Conservation (phyloP, 257 asterid genomes). For the Orobanche coerulescens region DNA sequence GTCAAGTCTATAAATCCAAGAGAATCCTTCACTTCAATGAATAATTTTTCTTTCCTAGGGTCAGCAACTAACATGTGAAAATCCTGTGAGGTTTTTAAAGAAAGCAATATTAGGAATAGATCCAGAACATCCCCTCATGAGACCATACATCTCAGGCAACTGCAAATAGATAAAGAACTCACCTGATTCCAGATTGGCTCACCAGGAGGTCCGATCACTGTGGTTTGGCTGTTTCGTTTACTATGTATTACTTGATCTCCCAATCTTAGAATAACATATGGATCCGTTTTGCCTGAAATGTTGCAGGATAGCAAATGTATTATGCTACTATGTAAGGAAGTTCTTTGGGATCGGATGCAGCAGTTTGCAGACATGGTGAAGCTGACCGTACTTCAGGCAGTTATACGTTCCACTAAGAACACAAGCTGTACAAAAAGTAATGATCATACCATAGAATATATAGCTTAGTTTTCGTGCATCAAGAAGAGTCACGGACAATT, state of each 20-base stretch:
- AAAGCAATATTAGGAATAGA: slow-evolving; percentile 12
- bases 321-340: not conserved
- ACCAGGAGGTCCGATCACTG: slow-evolving; percentile 96
- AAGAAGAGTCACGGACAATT: slow-evolving; percentile 86
- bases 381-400: slow-evolving; percentile 8
- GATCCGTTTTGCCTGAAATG: slow-evolving; percentile 89
- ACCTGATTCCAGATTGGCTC: slow-evolving; percentile 99
- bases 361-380: not conserved
- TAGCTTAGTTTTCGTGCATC: slow-evolving; percentile 85
- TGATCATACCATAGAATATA: slow-evolving; percentile 64
- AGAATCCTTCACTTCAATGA: slow-evolving; percentile 78
- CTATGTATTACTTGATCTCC: slow-evolving; percentile 94
- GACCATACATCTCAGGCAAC: not conserved
- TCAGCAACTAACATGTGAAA: slow-evolving; percentile 82
- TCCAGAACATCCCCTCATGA: slow-evolving; percentile 13
- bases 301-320: slow-evolving; percentile 10
- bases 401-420: slow-evolving; percentile 16
- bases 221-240: slow-evolving; percentile 91
- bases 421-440: slow-evolving; percentile 13
- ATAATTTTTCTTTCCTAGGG: slow-evolving; percentile 65
- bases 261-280: slow-evolving; percentile 67
- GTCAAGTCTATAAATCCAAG: slow-evolving; percentile 78
- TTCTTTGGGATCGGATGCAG: not conserved
- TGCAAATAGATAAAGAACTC: slow-evolving; percentile 15
- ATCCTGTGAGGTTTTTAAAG: slow-evolving; percentile 48